Evolutionary conservation across 31 red algal genomes (phyloP).

Genomic region (Bonnemaisonia californica): DNA sequence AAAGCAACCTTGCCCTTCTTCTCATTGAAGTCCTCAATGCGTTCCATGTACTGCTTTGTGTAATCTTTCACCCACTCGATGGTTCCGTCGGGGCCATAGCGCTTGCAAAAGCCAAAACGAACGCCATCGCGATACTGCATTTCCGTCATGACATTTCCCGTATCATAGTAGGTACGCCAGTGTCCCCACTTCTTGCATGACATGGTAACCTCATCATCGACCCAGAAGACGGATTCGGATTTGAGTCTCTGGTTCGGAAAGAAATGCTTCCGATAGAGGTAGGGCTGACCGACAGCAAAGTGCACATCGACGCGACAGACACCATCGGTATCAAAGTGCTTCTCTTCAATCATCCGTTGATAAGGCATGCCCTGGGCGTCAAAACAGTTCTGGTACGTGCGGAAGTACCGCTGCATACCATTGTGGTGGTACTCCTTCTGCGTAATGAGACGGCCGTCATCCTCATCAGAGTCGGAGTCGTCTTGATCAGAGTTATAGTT

Average conservation of each 20-base stretch:
- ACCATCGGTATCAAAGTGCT: constrained; percentile 93
- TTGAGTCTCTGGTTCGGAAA: constrained; percentile 92
- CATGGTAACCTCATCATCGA: constrained; percentile 94
- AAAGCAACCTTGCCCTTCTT: constrained; percentile 80
- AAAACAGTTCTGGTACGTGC: constrained; percentile 63
- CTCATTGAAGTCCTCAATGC: constrained; percentile 87
- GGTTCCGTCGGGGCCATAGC: constrained; percentile 88
- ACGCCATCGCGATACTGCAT: constrained; percentile 92
- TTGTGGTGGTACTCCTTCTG: constrained; percentile 86
- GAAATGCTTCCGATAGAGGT: constrained; percentile 97
- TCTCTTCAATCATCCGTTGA: constrained; percentile 91
- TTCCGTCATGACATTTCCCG: constrained; percentile 83
- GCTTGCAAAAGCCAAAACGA: constrained; percentile 93
- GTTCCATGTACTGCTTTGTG: constrained; percentile 84
- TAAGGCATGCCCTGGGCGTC: constrained; percentile 59
- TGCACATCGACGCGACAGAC: constrained; percentile 96
- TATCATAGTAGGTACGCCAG: constrained; percentile 95
- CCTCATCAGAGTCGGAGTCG: constrained; percentile 87
- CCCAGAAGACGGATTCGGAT: constrained; percentile 93
- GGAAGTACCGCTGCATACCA: constrained; percentile 64
- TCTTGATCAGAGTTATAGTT: constrained; percentile 92
- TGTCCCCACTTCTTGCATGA: constrained; percentile 79
- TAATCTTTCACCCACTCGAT: constrained; percentile 98
- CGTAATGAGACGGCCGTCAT: constrained; percentile 85
- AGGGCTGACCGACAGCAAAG: constrained; percentile 92